Conservation (phyloP, 140 eudicot species). For the Bidens hawaiensis region DNA sequence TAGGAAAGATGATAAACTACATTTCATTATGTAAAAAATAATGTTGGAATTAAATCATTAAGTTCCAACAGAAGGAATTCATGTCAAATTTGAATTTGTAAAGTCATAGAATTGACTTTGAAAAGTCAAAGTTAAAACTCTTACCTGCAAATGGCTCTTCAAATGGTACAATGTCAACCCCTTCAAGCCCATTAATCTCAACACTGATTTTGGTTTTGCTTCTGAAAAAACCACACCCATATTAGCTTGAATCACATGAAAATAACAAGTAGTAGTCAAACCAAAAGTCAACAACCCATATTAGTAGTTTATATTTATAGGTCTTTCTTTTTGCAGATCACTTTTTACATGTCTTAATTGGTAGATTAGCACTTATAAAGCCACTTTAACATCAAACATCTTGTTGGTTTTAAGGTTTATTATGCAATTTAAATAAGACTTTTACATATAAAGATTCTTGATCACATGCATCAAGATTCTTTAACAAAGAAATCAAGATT, state of each 20-base stretch:
- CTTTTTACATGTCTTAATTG: not conserved
- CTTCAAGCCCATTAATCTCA: constrained; percentile 87
- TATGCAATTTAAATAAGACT: constrained; percentile 12
- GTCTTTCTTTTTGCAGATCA: not conserved
- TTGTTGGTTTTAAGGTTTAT: constrained; percentile 2
- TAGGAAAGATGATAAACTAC: not conserved
- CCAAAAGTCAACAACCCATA: not conserved
- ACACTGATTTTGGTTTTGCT: constrained; percentile 91
- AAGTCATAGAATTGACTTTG: not conserved
- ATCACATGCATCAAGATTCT: constrained; percentile 14
- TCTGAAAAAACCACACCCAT: constrained; percentile 43
- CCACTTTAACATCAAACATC: not conserved
- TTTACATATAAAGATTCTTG: constrained; percentile 16
- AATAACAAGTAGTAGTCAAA: not conserved
- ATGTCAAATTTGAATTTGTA: constrained; percentile 4
- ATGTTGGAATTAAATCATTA: not conserved
- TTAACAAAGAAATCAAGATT: not conserved
- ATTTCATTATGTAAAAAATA: not conserved
- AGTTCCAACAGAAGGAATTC: not conserved
- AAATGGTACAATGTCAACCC: constrained; percentile 92
- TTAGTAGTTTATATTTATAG: not conserved
- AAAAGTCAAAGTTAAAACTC: constrained; percentile 11
- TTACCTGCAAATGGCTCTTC: constrained; percentile 94
- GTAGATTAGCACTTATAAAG: constrained; percentile 11
- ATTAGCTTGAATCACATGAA: constrained; percentile 15